These are phyloP conservation scores for Lupinus albus DNA, from an alignment of 306 rosid genomes.

Conservation along the genomic window DNA sequence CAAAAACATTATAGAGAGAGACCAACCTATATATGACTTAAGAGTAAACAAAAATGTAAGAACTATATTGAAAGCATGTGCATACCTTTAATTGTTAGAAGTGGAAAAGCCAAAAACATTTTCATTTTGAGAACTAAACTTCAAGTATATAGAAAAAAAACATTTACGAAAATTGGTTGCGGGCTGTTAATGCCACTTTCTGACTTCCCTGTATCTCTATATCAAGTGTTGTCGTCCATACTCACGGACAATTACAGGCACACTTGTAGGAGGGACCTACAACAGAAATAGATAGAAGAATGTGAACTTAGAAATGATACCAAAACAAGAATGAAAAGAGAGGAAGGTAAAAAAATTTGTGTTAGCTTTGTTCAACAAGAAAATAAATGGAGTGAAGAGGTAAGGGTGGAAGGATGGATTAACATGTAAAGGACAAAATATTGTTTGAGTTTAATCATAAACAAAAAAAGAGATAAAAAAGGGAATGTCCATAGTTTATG, in stretches of 20 bases:
- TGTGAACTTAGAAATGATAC: not conserved
- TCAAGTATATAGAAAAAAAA: conserved; percentile 7
- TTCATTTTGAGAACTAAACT: not conserved
- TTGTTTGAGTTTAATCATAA: conserved; percentile 17
- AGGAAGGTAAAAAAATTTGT: not conserved
- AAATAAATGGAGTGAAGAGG: conserved; percentile 6
- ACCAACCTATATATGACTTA: not conserved
- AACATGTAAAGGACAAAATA: not conserved
- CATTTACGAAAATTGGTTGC: conserved; percentile 10
- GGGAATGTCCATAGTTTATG: too few relatives aligned
- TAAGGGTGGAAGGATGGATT: not conserved
- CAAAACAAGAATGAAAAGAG: not conserved
- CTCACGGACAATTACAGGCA: conserved; percentile 85
- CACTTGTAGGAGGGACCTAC: conserved; percentile 87
- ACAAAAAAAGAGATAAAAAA: not conserved
- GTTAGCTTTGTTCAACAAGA: not conserved
- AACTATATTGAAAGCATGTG: conserved; percentile 19
- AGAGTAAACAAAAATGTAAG: not conserved
- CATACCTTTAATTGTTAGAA: conserved; percentile 16
- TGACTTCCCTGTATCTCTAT: conserved; percentile 39
- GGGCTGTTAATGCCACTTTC: conserved; percentile 1
- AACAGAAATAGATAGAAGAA: conserved; percentile 22
- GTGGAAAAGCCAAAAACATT: not conserved
- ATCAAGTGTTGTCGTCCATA: conserved; percentile 64
- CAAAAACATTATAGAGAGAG: too few relatives aligned